Evolutionary conservation across 2,329 filamentous ascomycete species (phyloP), one percentile per base, ranked within the genome.

Genomic region (Microsporum canis): DNA sequence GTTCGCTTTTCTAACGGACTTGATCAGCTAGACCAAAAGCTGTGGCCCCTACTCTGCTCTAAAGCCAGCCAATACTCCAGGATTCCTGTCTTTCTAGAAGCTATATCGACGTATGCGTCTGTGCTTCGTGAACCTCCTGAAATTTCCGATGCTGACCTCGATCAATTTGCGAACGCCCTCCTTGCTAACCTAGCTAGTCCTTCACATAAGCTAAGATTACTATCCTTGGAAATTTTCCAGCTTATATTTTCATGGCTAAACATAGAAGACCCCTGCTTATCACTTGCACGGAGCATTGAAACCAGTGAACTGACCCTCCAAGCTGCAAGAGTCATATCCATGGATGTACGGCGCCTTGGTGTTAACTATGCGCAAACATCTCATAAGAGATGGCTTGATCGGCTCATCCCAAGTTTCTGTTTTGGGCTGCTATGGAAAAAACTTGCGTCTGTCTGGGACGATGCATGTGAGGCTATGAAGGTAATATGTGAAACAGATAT

Each of bases 391-490:
- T 88, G 87, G 83, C 76, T 95, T 65, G 79, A 82, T 62, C 80
- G 82, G 67, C 84, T 90, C 5, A 81, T 97, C 34, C 88, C 91
- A 0, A 81, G 84, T 0, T 97, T 91, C 68, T 85, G 90, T 67
- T 96, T 96, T 67, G 94, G 94, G 57, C 82, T 96, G 73, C 80
- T 97, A 63, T 94, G 91, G 0, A 85, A 95, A 57, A 89, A 88
- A 66, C 80, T 96, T 65, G 83, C 91, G 0, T 90, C 90, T 39
- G 79, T 95, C 4, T 96, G 92, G 89, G 89, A 95, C 63, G 89
- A 95, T 68, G 83, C 89, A 0, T 84, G 87, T 58, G 82, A 85
- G 60, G 85, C 88, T 0, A 76, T 99, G 68, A 88, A 89, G 68
- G 80, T 86, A 58, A 85, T 99, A 60, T 82, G 85, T 23, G 82